Conservation (phyloP, 495 filamentous ascomycete species). For the Hypoxylon subgilvum region DNA sequence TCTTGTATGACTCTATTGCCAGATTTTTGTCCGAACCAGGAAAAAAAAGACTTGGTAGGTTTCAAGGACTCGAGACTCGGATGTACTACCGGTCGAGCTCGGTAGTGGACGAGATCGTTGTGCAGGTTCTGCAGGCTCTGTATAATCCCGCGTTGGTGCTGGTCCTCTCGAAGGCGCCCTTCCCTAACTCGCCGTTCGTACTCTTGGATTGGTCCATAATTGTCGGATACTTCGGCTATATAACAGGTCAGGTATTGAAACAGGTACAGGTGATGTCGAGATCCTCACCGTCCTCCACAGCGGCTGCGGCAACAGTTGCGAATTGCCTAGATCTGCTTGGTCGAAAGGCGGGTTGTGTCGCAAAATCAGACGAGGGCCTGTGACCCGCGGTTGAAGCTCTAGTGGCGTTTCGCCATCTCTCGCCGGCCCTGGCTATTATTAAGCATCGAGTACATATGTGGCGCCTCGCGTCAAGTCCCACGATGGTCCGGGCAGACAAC, state of each 20-base stretch:
- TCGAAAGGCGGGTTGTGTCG: slow-evolving; percentile 21
- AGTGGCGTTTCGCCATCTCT: slow-evolving; percentile 20
- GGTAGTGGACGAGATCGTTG: slow-evolving; percentile 77
- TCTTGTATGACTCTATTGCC: slow-evolving; percentile 43
- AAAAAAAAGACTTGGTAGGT: slow-evolving; percentile 70
- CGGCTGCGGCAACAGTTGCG: slow-evolving; percentile 41
- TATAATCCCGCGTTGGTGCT: slow-evolving; percentile 90
- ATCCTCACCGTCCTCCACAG: slow-evolving; percentile 41
- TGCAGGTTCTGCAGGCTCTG: slow-evolving; percentile 87
- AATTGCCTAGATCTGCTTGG: slow-evolving; percentile 37
- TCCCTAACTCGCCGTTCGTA: slow-evolving; percentile 79
- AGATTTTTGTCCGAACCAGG: slow-evolving; percentile 65
- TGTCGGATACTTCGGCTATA: slow-evolving; percentile 26
- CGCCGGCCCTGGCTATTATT: slow-evolving; percentile 8
- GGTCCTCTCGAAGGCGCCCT: slow-evolving; percentile 79
- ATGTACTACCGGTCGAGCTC: slow-evolving; percentile 72
- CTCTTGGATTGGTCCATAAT: slow-evolving; percentile 77
- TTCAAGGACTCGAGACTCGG: slow-evolving; percentile 76
- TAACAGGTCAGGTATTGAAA: slow-evolving; percentile 8
- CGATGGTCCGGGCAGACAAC: slow-evolving; percentile 19
- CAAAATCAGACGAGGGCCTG: slow-evolving; percentile 5
- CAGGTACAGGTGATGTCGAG: neutral
- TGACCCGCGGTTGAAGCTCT: slow-evolving; percentile 8
- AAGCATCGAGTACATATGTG: slow-evolving; percentile 31
- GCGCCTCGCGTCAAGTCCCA: slow-evolving; percentile 22